Evolutionary conservation across 2,329 filamentous ascomycete species (phyloP).

Genomic region (Esteya vermicola): DNA sequence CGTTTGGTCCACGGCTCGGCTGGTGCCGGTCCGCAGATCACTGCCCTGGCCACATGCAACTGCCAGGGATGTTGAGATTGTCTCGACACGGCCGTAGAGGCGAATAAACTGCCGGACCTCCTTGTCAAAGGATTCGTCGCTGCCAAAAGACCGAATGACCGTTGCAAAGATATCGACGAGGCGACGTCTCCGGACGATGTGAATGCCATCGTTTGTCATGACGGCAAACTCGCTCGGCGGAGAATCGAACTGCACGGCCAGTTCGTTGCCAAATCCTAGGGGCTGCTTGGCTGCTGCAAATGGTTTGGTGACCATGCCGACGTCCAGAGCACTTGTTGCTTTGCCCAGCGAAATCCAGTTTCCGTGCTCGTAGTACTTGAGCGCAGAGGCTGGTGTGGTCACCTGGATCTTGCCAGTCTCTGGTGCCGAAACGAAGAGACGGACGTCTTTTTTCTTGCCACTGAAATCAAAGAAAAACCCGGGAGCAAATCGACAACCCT

Average conservation of each 20-base stretch:
- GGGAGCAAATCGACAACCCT: slow-evolving; percentile 56
- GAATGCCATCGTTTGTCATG: slow-evolving; percentile 80
- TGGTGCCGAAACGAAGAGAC: slow-evolving; percentile 72
- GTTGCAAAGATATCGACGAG: slow-evolving; percentile 87
- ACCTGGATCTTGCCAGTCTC: slow-evolving; percentile 75
- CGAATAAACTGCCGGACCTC: slow-evolving; percentile 75
- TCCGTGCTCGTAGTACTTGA: slow-evolving; percentile 63
- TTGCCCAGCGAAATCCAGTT: slow-evolving; percentile 60
- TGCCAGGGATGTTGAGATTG: slow-evolving; percentile 77
- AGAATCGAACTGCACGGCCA: slow-evolving; percentile 90
- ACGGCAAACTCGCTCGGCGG: slow-evolving; percentile 73
- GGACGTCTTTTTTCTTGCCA: slow-evolving; percentile 12
- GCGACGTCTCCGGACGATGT: slow-evolving; percentile 68
- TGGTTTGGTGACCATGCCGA: slow-evolving; percentile 61
- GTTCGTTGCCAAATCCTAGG: slow-evolving; percentile 80
- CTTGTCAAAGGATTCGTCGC: slow-evolving; percentile 66
- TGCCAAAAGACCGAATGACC: slow-evolving; percentile 56
- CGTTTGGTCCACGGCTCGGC: slow-evolving; percentile 67
- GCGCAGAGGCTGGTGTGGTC: slow-evolving; percentile 33
- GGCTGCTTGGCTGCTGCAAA: slow-evolving; percentile 56
- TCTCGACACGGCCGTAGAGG: slow-evolving; percentile 78
- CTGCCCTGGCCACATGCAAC: slow-evolving; percentile 90
- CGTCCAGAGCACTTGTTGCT: slow-evolving; percentile 55
- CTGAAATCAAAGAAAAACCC: slow-evolving; percentile 87
- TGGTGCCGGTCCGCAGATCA: slow-evolving; percentile 56